Evolutionary conservation across 1,139 yeast genomes (phyloP), one percentile per base, ranked within the genome.

Genomic region (Candida sanyaensis): DNA sequence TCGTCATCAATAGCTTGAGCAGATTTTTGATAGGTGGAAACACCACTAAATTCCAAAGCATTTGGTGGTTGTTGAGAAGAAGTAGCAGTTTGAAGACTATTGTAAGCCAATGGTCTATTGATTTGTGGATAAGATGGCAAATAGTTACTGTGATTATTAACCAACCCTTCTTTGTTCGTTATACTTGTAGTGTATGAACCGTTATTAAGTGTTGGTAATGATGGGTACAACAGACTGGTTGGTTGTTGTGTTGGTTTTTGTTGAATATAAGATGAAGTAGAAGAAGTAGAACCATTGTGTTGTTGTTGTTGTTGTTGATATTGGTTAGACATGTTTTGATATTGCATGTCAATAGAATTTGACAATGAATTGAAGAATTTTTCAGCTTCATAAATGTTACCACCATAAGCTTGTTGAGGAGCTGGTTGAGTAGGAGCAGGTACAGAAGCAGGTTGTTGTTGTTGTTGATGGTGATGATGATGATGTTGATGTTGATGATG

Each of bases 331-430:
- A 47, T 44, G 49, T 55, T 61, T 47, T 66, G 71, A 55, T 65
- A 67, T 52, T 71, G 73, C 41, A 60, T 52, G 50, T 76, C 82
- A 59, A 84, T 77, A 21, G 84, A 78, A 43, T 68, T 70, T 32
- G 84, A 77, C 52, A 84, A 71, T 47, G 78, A 77, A 59, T 68
- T 76, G 69, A 83, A 83, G 64, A 80, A 83, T 49, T 71, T 68
- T 53, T 79, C 83, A 6, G 87, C 84, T 50, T 84, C 89, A 49
- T 62, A 62, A 37, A 65, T 53, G 46, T 56, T 60, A 9, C 50
- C 51, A 39, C 46, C 44, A 21, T 38, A 31, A 13, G 49, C 23
- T 33, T 36, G 45, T 12, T 38, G 43, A 12, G 42, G 44, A 28
- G 13, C 41, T 21, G 38, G 41, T 28, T 41, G 50, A 36, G 39